Conservation (phyloP, 768 basidiomycete genomes). For the Lactarius hatsudake region DNA sequence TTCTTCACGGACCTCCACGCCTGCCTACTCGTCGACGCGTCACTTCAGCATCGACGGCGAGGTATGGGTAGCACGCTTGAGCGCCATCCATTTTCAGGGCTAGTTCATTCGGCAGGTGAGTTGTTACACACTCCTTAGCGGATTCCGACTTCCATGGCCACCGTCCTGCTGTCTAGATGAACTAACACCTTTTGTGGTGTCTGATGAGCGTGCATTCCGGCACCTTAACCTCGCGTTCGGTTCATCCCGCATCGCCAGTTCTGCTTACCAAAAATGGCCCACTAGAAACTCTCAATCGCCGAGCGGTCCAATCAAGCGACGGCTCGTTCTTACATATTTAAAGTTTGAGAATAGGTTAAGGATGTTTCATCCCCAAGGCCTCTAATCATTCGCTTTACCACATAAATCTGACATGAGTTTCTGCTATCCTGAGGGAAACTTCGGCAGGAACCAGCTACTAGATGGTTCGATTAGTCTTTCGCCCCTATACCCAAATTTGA, state of each 20-base stretch:
- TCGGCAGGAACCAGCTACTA: slow-evolving; percentile 92
- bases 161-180: too few relatives aligned
- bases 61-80: too few relatives aligned
- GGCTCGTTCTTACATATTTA: slow-evolving; percentile 59
- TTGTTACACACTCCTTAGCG: too few relatives aligned
- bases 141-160: too few relatives aligned
- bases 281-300: slow-evolving; percentile 67
- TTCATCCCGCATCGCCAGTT: slow-evolving; percentile 72
- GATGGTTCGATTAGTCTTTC: slow-evolving; percentile 95
- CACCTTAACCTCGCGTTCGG: slow-evolving; percentile 72
- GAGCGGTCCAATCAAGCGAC: slow-evolving; percentile 49
- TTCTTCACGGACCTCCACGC: too few relatives aligned
- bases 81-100: too few relatives aligned
- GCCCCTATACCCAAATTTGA: slow-evolving; percentile 94
- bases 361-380: slow-evolving; percentile 85
- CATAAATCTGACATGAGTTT: slow-evolving; percentile 56
- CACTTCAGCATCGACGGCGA: too few relatives aligned
- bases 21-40: too few relatives aligned
- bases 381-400: slow-evolving; percentile 88
- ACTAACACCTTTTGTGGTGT: too few relatives aligned
- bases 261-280: slow-evolving; percentile 74
- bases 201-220: too few relatives aligned
- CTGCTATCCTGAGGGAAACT: slow-evolving; percentile 81
- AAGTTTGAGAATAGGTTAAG: slow-evolving; percentile 82
- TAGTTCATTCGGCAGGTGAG: too few relatives aligned